Percentiles rank a stretch among this genome's conserved stretches.
These are phyloP conservation scores for Conticribra weissflogii DNA, from an alignment of 108 stramenopile species.

Conservation along the genomic window DNA sequence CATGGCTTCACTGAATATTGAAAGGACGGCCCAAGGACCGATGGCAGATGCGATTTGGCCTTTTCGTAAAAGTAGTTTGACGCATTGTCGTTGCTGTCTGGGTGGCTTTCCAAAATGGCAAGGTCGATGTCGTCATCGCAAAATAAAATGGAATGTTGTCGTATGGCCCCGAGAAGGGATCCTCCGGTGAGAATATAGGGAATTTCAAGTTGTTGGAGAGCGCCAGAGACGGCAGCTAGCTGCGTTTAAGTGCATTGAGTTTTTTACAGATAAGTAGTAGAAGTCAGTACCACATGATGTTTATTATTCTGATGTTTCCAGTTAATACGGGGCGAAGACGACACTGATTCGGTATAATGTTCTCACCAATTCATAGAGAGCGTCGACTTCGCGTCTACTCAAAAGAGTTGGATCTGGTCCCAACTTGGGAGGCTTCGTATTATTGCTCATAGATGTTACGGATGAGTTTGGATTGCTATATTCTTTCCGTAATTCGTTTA, in stretches of 20 bases:
- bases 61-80: conserved; percentile 29
- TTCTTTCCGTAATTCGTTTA: too few species aligned
- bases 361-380: conserved; percentile 51
- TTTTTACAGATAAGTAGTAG: too few species aligned
- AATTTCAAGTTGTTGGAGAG: conserved; percentile 48
- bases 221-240: conserved; percentile 40
- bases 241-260: neutral
- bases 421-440: conserved; percentile 20
- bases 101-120: conserved; percentile 57
- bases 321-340: too few species aligned
- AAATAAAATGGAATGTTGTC: conserved; percentile 76
- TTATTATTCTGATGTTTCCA: too few species aligned
- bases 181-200: conserved; percentile 72
- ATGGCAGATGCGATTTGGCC: conserved; percentile 41
- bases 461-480: too few species aligned
- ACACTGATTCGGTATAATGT: too few species aligned
- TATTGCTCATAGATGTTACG: neutral
- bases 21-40: conserved; percentile 39
- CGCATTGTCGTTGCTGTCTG: conserved; percentile 2
- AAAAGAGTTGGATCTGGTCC: conserved; percentile 60
- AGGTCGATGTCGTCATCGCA: conserved; percentile 85
- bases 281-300: too few species aligned
- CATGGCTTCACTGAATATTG: conserved; percentile 57
- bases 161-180: conserved; percentile 70
- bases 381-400: conserved; percentile 58